These are phyloP conservation scores for Lignosus rhinocerotis DNA, from an alignment of 1,284 basidiomycete genomes.

Conservation along the genomic window DNA sequence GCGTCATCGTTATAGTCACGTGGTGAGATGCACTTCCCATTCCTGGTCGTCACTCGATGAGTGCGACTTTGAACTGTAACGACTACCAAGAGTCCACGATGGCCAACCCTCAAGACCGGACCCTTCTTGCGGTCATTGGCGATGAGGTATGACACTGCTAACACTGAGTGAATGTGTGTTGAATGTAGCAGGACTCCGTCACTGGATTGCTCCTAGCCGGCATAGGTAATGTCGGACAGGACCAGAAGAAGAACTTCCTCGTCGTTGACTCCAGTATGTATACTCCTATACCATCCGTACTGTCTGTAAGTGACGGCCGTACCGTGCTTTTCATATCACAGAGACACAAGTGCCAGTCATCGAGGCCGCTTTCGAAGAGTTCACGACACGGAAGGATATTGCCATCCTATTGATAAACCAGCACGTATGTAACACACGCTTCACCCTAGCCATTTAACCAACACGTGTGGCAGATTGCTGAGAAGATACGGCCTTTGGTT, in stretches of 20 bases:
- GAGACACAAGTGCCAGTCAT: slow-evolving; percentile 89
- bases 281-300: not conserved
- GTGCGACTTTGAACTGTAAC: slow-evolving; percentile 1
- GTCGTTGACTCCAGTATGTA: slow-evolving; percentile 86
- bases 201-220: slow-evolving; percentile 92
- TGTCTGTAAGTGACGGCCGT: too few relatives aligned
- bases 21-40: slow-evolving; percentile 17
- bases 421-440: slow-evolving; percentile 61
- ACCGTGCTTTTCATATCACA: slow-evolving; percentile 33
- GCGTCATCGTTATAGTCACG: slow-evolving; percentile 19
- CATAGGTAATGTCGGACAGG: slow-evolving; percentile 84
- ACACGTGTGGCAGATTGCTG: slow-evolving; percentile 69
- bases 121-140: slow-evolving; percentile 89
- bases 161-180: not conserved
- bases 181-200: slow-evolving; percentile 77
- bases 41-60: slow-evolving; percentile 6
- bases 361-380: slow-evolving; percentile 89
- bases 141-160: slow-evolving; percentile 70
- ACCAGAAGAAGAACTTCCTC: slow-evolving; percentile 95
- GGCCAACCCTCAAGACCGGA: slow-evolving; percentile 75
- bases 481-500: slow-evolving; percentile 94
- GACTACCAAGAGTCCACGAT: slow-evolving; percentile 17
- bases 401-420: slow-evolving; percentile 97
- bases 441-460: not conserved
- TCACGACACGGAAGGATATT: slow-evolving; percentile 89